Base-by-base conservation (phyloP, 805 yeast species). In the Starmerella kuoi region DNA sequence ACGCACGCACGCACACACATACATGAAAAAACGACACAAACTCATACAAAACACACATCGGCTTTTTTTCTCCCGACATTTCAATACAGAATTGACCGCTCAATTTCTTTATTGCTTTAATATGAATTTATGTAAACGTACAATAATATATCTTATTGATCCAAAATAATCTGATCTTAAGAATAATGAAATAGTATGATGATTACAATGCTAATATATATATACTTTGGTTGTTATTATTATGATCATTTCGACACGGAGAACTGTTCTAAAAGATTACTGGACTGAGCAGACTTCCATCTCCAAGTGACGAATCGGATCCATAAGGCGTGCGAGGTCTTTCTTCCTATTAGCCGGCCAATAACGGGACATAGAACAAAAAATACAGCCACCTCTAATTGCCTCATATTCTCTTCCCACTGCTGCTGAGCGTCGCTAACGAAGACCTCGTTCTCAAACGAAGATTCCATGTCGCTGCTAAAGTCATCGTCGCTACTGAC, bases 351-450 rank as follows among this genome's bases (percentile, higher is more conserved):
- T 37, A 74, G 66, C 55, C 74, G 74, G n/a, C 87, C 88, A 12
- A 76, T 51, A 41, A 79, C 57, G 1, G 88, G 88, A 35, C 78
- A 64, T 26, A 79, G 51, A 9, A 80, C 71, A 45, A 70, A 62
- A 42, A 69, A 69, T 14, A 78, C 58, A 30, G 81, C 63, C 12
- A 67, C 67, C 23, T 69, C 69, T 36, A 80, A 59, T 57, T 79
- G 84, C 39, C 62, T 61, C 43, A 79, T 47, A 45, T 77, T 74
- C 54, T 76, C 82, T 38, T 79, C 85, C 86, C 86, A 79, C 48
- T 79, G 84, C 49, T 70, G 70, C 55, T 78, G 84, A 0, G 83
- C 79, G 24, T 73, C 68, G 38, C 52, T 47, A 18, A 41, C 40
- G 20, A 34, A 44, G 17, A 44, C 44, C 19, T 50, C 49, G 17